Evolutionary conservation across 805 yeast species (phyloP).

Genomic region (Ogataea minuta): DNA sequence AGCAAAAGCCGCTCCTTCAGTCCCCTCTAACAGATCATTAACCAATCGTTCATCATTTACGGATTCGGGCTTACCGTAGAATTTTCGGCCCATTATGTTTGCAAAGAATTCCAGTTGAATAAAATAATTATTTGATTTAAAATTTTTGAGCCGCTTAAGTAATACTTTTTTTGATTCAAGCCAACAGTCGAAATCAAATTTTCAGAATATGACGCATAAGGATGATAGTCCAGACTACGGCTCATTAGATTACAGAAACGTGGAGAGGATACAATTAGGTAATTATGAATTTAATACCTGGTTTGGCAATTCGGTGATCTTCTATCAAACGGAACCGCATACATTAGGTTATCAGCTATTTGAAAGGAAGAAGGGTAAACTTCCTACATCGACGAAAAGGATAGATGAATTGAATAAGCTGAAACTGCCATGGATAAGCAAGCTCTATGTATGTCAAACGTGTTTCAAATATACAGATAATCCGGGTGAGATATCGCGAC

Average conservation of each 20-base stretch:
- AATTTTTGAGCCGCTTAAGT: constrained; percentile 6
- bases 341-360: constrained; percentile 43
- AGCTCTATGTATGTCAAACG: constrained; percentile 67
- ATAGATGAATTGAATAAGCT: constrained; percentile 14
- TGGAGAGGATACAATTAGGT: constrained; percentile 66
- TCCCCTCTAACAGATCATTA: not conserved
- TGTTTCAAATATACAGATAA: constrained; percentile 80
- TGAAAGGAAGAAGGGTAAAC: constrained; percentile 22
- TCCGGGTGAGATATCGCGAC: constrained; percentile 45
- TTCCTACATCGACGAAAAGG: constrained; percentile 20
- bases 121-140: constrained; percentile 1
- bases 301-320: constrained; percentile 86
- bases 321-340: constrained; percentile 43
- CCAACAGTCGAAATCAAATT: too few relatives aligned
- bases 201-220: constrained; percentile 7
- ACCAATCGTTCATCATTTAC: not conserved
- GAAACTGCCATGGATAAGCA: constrained; percentile 51
- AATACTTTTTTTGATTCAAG: not conserved
- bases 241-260: constrained; percentile 58
- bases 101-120: not conserved
- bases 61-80: constrained; percentile 12
- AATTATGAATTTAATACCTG: constrained; percentile 69
- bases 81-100: constrained; percentile 14
- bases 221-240: constrained; percentile 54
- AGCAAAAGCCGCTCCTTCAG: not conserved